Percentiles rank a stretch among this genome's conserved stretches.
Evolutionary conservation across 306 rosid genomes (phyloP).

Genomic region (Ziziphus jujuba): DNA sequence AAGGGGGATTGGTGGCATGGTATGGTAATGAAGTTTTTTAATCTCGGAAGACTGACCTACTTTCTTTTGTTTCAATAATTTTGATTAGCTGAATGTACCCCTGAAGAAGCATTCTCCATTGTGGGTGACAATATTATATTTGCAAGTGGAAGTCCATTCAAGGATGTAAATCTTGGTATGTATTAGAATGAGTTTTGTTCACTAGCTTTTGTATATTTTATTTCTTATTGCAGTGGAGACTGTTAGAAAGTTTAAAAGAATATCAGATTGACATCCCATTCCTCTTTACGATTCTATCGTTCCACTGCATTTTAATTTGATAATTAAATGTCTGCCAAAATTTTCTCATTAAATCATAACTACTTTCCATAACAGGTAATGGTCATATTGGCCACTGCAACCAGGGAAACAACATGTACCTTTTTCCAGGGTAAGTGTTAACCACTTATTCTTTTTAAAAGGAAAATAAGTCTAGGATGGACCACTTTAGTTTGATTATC

Average conservation of each 20-base stretch:
- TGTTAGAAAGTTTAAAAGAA: background rate
- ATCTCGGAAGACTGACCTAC: slow-evolving; percentile 7
- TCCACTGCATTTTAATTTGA: background rate
- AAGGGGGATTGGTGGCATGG: background rate
- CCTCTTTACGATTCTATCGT: background rate
- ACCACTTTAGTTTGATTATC: background rate
- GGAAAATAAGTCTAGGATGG: slow-evolving; percentile 7
- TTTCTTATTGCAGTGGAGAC: background rate
- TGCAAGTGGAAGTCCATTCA: slow-evolving; percentile 99
- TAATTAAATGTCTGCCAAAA: background rate
- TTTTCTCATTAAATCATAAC: background rate
- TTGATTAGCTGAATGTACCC: slow-evolving; percentile 89
- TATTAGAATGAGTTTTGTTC: background rate
- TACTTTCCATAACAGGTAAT: slow-evolving; percentile 49
- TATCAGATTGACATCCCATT: background rate
- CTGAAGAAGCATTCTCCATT: slow-evolving; percentile 88
- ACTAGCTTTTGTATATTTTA: background rate
- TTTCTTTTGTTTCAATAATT: slow-evolving; percentile 16
- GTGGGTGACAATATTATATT: slow-evolving; percentile 86
- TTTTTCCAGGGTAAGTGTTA: slow-evolving; percentile 90
- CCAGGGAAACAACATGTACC: slow-evolving; percentile 99
- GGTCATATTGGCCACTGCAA: slow-evolving; percentile 90
- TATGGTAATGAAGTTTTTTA: slow-evolving; percentile 11
- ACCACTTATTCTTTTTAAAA: slow-evolving; percentile 4
- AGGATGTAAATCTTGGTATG: slow-evolving; percentile 86